These are phyloP conservation scores for Penicillium paxilli DNA, from an alignment of 495 filamentous ascomycete genomes.

Conservation along the genomic window DNA sequence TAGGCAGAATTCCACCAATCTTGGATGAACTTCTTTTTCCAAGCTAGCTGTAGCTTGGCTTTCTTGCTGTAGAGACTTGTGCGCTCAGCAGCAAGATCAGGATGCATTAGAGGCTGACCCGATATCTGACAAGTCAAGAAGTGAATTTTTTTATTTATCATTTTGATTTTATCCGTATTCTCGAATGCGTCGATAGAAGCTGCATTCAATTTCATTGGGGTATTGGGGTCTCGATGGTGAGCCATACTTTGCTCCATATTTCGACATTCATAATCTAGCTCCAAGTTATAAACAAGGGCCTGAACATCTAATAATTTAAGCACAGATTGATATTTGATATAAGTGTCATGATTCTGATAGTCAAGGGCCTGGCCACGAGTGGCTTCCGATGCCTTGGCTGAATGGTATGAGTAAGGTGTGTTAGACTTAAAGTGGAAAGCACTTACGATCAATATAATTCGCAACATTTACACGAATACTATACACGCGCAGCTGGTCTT, in stretches of 20 bases:
- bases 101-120: constrained; percentile 4
- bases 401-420: not conserved
- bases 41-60: constrained; percentile 10
- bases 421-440: not conserved
- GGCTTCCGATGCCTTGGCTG: constrained; percentile 24
- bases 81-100: constrained; percentile 6
- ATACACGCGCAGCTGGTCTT: constrained; percentile 17
- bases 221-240: constrained; percentile 20
- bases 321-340: constrained; percentile 22
- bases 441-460: constrained; percentile 11
- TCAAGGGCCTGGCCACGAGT: constrained; percentile 20
- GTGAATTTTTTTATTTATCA: constrained; percentile 16
- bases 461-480: constrained; percentile 17
- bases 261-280: constrained; percentile 21
- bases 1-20: constrained; percentile 20
- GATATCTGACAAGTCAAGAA: constrained; percentile 14
- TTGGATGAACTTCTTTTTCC: constrained; percentile 14
- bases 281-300: constrained; percentile 19
- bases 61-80: constrained; percentile 18
- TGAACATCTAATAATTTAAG: constrained; percentile 21
- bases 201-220: constrained; percentile 14
- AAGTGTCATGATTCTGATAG: constrained; percentile 22
- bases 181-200: constrained; percentile 14
- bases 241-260: constrained; percentile 28
- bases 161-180: constrained; percentile 8